phyloP scores from a whole-genome alignment of 768 basidiomycete genomes.

The Xerocomus spinulosus region DNA sequence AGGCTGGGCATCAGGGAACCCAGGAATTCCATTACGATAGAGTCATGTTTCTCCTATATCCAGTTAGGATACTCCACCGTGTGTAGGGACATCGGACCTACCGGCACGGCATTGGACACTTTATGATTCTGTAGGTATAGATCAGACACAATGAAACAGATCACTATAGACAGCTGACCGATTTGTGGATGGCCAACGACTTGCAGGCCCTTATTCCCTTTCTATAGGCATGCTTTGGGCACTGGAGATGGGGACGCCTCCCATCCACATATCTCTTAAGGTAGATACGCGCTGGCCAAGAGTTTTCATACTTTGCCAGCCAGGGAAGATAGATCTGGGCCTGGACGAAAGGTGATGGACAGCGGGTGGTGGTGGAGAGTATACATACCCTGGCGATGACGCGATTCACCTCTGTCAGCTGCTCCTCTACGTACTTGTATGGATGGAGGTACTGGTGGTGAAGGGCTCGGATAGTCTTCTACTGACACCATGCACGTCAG shows the following conservation, averaged over 20 bases:
- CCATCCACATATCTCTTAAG: conserved; percentile 16
- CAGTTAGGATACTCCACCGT: background rate
- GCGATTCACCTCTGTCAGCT: conserved; percentile 7
- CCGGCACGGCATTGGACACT: background rate
- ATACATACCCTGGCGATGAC: conserved; percentile 7
- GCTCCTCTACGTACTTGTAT: conserved; percentile 18
- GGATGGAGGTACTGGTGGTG: conserved; percentile 4
- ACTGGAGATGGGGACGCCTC: conserved; percentile 3
- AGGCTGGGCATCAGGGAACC: conserved; percentile 20
- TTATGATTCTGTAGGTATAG: background rate
- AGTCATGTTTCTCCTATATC: background rate
- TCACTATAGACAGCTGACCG: background rate
- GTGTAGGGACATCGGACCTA: conserved; percentile 4
- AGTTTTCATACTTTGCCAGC: conserved; percentile 15
- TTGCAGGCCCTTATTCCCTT: background rate
- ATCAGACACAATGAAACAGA: background rate
- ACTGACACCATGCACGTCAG: background rate
- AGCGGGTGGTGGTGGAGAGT: too few relatives aligned
- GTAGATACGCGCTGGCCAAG: conserved; percentile 20
- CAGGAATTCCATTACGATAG: conserved; percentile 15
- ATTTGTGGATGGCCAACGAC: too few relatives aligned
- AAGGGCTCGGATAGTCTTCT: conserved; percentile 10
- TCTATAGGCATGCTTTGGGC: background rate
- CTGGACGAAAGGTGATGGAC: background rate
- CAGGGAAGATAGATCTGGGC: conserved; percentile 11